Percentiles rank a stretch among this genome's conserved stretches.
Conservation (phyloP, 768 basidiomycete genomes). For the Boletus fagicola region DNA sequence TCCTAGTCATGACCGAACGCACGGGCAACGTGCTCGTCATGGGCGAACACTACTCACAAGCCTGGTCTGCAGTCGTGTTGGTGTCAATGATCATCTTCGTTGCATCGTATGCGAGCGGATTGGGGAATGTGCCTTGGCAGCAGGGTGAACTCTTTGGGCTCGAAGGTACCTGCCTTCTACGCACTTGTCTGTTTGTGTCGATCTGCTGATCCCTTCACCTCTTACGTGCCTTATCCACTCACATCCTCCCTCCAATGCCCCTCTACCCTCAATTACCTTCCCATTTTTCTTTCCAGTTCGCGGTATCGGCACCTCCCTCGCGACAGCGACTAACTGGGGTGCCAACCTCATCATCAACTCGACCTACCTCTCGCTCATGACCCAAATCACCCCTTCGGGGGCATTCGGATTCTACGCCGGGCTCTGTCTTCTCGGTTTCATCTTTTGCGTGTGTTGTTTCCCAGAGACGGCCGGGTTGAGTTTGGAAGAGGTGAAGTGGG, state of each 20-base stretch:
- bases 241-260: not conserved
- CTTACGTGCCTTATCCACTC: not conserved
- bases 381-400: conserved; percentile 66
- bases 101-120: conserved; percentile 74
- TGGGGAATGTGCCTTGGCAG: conserved; percentile 85
- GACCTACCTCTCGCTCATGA: conserved; percentile 80
- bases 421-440: conserved; percentile 63
- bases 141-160: conserved; percentile 76
- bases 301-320: conserved; percentile 72
- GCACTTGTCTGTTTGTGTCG: not conserved
- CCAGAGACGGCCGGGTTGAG: conserved; percentile 78
- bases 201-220: not conserved
- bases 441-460: conserved; percentile 70
- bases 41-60: conserved; percentile 53
- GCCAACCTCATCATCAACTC: conserved; percentile 74
- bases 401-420: conserved; percentile 79
- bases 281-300: conserved; percentile 46
- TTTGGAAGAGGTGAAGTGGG: conserved; percentile 61
- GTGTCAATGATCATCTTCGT: conserved; percentile 82
- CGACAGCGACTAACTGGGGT: conserved; percentile 77
- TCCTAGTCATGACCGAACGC: conserved; percentile 53
- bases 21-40: conserved; percentile 61
- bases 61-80: conserved; percentile 70
- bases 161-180: not conserved
- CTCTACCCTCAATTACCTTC: not conserved